Evolutionary conservation across 371 early-diverging fungal genomes (phyloP).

Genomic region (Mucor plumbeus): DNA sequence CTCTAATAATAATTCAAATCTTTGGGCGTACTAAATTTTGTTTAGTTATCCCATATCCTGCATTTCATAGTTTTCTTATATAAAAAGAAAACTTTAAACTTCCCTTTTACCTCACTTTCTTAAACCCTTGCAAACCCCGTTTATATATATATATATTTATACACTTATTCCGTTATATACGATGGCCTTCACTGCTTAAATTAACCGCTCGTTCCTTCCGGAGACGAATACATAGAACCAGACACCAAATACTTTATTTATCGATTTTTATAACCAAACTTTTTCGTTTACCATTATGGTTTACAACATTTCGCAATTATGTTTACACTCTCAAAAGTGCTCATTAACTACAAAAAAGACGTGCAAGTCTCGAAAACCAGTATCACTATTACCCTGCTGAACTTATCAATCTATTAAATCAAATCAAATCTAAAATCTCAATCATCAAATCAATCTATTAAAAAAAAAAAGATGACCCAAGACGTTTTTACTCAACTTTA

Average conservation of each 20-base stretch:
- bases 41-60: background rate
- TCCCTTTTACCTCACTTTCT: background rate
- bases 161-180: conserved; percentile 13
- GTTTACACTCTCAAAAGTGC: conserved; percentile 26
- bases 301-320: conserved; percentile 32
- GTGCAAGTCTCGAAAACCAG: conserved; percentile 38
- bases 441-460: background rate
- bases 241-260: conserved; percentile 13
- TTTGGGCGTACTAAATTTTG: background rate
- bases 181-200: conserved; percentile 40
- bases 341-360: conserved; percentile 30
- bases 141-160: conserved; percentile 1
- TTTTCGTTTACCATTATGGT: conserved; percentile 31
- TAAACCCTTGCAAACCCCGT: conserved; percentile 11
- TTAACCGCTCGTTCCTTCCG: conserved; percentile 19
- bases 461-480: conserved; percentile 30
- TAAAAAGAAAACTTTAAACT: background rate
- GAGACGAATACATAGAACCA: conserved; percentile 21
- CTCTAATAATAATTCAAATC: background rate
- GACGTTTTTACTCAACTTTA: conserved; percentile 43
- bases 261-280: conserved; percentile 18
- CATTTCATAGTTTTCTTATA: background rate
- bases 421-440: background rate
- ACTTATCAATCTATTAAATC: background rate
- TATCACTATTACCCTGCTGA: conserved; percentile 23